Base-by-base conservation (phyloP, 768 basidiomycete genomes). In the Podaxis sp. region DNA sequence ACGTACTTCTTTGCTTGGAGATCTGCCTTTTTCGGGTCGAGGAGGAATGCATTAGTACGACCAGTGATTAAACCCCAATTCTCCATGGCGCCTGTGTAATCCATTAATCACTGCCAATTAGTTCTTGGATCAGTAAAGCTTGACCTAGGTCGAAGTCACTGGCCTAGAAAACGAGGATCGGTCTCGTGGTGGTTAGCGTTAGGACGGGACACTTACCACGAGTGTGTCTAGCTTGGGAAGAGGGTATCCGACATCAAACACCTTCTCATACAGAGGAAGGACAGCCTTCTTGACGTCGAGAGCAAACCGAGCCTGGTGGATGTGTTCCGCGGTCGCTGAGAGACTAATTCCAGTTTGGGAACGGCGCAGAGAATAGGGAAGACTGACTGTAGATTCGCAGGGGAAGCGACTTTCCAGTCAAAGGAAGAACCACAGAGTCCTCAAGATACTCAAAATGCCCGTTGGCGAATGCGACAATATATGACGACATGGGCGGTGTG, bases 51-150 rank as follows among this genome's bases (percentile, higher is more conserved):
- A 46, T 80, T 86, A 0, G 94, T 95, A 48, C 95, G 80, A 20
- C 95, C 96, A 13, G 90, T 96, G 71, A 97, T 96, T 60, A 96
- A 77, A 28, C 92, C 93, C 91, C 91, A 95, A 73, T 95, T 95
- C 75, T 97, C 96, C 95, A 96, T 95, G 4, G 90, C 90, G 63
- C 88, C 85, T 79, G 67, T n/a, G 56, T 36, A 60, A 48, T 54
- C 41, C 61, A 58, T 59, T 30, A 52, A 38, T 56, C 33, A 41
- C 20, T 30, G 52, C 53, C 5, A 30, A 37, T 8, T 59, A 13
- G n/a, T 24, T 51, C 22, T 17, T 13, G 49, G 46, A 46, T 20
- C 26, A 44, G n/a, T 44, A 30, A 33, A 13, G 26, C 64, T 67
- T 71, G 74, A 79, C 89, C 92, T 36, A 90, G 88, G 70, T 96